phyloP scores from a whole-genome alignment of 352 stramenopile species.

The Pythium plurisporium region DNA sequence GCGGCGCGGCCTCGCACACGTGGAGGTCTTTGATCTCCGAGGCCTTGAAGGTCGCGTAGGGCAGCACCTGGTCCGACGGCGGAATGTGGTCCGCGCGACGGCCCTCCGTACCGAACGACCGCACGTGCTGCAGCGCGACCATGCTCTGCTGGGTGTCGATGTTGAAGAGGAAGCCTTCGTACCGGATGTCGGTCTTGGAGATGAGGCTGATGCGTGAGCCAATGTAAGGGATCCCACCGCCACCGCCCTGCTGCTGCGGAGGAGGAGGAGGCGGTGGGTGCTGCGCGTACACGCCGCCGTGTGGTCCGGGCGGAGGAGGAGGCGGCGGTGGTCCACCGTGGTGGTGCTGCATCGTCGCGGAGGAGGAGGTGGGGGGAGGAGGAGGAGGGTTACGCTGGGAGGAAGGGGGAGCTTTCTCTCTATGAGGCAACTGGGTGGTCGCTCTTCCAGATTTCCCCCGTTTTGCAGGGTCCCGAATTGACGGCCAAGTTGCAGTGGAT shows the following conservation, averaged over 20 bases:
- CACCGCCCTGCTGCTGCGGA: not conserved
- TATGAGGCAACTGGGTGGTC: not conserved
- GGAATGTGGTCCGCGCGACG: conserved; percentile 68
- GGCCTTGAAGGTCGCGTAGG: conserved; percentile 80
- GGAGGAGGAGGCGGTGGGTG: conserved; percentile 23
- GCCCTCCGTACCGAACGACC: conserved; percentile 80
- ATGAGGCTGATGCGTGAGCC: conserved; percentile 79
- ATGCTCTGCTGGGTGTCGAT: conserved; percentile 83
- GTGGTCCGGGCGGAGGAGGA: conserved; percentile 5
- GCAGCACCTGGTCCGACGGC: conserved; percentile 66
- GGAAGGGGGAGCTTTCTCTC: not conserved
- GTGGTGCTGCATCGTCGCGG: conserved; percentile 11
- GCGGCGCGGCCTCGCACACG: conserved; percentile 65
- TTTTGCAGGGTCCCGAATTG: not conserved
- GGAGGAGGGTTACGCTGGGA: not conserved
- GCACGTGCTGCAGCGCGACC: conserved; percentile 74
- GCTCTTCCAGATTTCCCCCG: not conserved
- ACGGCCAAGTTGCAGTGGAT: conserved; percentile 2
- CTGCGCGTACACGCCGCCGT: conserved; percentile 19
- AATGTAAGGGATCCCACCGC: conserved; percentile 73
- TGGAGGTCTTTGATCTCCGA: conserved; percentile 85
- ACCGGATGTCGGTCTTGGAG: conserved; percentile 86
- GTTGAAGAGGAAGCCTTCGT: conserved; percentile 84
- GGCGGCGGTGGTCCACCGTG: conserved; percentile 12
- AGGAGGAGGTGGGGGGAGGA: not conserved